Base-by-base conservation (phyloP, 495 filamentous ascomycete species). In the Immersiella caudata region DNA sequence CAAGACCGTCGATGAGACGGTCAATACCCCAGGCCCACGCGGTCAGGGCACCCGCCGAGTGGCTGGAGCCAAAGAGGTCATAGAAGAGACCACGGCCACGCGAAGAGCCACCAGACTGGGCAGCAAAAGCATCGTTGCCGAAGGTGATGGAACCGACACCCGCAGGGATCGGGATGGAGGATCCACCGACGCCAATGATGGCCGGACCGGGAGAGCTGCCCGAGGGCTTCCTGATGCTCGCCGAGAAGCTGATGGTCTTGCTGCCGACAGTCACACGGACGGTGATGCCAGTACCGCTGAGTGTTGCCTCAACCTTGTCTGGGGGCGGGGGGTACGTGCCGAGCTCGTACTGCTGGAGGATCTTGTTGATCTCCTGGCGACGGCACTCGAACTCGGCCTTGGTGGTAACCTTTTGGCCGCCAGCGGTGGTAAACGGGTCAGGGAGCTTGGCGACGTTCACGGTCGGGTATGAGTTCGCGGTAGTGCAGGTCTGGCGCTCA, bases 21-120 rank as follows among this genome's bases (percentile, higher is more conserved):
- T 79, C 78, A 0, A 85, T 80, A 51, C 83, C 82, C 84, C 82
- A 86, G 29, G 79, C 82, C 82, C 84, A 85, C 27, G 82, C 83
- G 2, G 81, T 84, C 60, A 82, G 67, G 20, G 84, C 81, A 51
- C 82, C 82, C 16, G 83, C 82, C n/a, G 76, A 75, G 76, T 84
- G 81, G 16, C 73, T 74, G 69, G 69, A 76, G 67, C 82, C 82
- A 64, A 81, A 83, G 22, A 86, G 72, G 27, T 78, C 76, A 73
- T 81, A 86, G 78, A 86, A 85, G 16, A 76, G 76, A 27, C 83
- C 83, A 29, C 73, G 73, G 60, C 83, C 83, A 27, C 81, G 80
- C 40, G 75, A 77, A 57, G 71, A 68, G 22, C 70, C 66, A 65
- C 73, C 75, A 0, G 71, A 67, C 70, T 83, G 81, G 16, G 75